These are phyloP conservation scores for Melanogaster broomeanus DNA, from an alignment of 768 basidiomycete genomes.

Conservation along the genomic window DNA sequence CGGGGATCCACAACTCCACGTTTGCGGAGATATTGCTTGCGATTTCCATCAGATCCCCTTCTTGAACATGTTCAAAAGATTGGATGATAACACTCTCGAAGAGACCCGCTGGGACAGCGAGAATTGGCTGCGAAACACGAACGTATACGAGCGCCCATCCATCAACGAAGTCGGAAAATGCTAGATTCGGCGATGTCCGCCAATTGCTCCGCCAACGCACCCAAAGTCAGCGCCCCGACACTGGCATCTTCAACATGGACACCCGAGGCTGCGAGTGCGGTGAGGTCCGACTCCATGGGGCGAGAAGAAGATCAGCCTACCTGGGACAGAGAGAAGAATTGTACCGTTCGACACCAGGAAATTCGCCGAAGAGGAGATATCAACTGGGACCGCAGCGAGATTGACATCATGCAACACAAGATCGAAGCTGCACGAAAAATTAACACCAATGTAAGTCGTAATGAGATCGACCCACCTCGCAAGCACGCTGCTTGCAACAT, in stretches of 20 bases:
- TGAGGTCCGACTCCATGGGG: not conserved
- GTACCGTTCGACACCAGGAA: conserved; percentile 23
- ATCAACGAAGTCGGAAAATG: conserved; percentile 13
- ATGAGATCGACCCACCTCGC: conserved; percentile 8
- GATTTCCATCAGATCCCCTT: conserved; percentile 29
- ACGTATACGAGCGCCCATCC: conserved; percentile 15
- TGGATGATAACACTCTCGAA: conserved; percentile 29
- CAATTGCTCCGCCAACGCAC: conserved; percentile 8
- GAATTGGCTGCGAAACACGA: conserved; percentile 12
- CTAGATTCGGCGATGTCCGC: conserved; percentile 10
- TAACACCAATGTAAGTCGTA: not conserved
- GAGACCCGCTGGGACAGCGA: conserved; percentile 11
- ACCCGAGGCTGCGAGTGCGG: conserved; percentile 12
- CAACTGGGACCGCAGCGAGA: conserved; percentile 18
- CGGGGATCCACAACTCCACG: conserved; percentile 29
- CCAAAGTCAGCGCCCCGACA: conserved; percentile 16
- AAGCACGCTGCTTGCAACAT: not conserved
- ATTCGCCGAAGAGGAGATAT: conserved; percentile 24
- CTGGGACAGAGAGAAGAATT: conserved; percentile 21
- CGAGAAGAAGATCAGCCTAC: conserved; percentile 10
- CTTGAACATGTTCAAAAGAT: conserved; percentile 24
- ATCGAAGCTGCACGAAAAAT: conserved; percentile 10
- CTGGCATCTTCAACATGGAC: conserved; percentile 13
- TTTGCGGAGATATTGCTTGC: conserved; percentile 24
- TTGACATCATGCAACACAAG: conserved; percentile 21